Percentiles rank a stretch among this genome's conserved stretches.
Conservation (phyloP, 805 yeast genomes). For the Wickerhamia fluorescens region DNA sequence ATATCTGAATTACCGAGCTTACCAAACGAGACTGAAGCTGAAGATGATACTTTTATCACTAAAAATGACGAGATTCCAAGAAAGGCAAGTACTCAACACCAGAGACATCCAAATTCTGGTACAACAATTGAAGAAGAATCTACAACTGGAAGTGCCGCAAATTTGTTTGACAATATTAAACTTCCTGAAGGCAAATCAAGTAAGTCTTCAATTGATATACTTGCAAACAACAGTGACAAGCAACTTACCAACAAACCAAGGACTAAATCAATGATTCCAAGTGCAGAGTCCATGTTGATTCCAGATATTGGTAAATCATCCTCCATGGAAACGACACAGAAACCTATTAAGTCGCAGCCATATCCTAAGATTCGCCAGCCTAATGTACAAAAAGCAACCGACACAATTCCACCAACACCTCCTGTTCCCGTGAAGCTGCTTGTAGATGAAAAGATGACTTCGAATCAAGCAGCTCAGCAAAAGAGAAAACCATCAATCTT, state of each 20-base stretch:
- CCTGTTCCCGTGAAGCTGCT: constrained; percentile 18
- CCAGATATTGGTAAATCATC: constrained; percentile 15
- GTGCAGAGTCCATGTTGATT: constrained; percentile 29
- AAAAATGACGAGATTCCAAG: constrained; percentile 14
- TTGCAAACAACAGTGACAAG: constrained; percentile 1
- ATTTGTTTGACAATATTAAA: constrained; percentile 40
- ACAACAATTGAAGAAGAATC: constrained; percentile 17
- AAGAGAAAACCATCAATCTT: constrained; percentile 30
- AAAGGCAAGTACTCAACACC: constrained; percentile 9
- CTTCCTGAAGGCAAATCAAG: constrained; percentile 37
- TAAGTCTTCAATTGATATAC: constrained; percentile 4
- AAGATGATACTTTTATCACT: constrained; percentile 38
- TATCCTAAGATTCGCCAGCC: constrained; percentile 18
- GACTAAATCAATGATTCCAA: constrained; percentile 24
- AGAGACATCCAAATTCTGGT: constrained; percentile 2
- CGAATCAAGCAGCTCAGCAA: constrained; percentile 12
- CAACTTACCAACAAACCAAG: constrained; percentile 1
- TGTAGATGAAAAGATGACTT: constrained; percentile 29
- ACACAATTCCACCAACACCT: constrained; percentile 14
- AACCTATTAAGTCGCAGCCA: constrained; percentile 8
- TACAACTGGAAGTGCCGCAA: constrained; percentile 10
- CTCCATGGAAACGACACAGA: constrained; percentile 1
- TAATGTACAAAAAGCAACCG: constrained; percentile 4
- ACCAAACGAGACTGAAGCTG: constrained; percentile 13
- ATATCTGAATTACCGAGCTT: constrained; percentile 21